Conservation (phyloP, 1,284 basidiomycete species). For the Rhodofomes roseus region DNA sequence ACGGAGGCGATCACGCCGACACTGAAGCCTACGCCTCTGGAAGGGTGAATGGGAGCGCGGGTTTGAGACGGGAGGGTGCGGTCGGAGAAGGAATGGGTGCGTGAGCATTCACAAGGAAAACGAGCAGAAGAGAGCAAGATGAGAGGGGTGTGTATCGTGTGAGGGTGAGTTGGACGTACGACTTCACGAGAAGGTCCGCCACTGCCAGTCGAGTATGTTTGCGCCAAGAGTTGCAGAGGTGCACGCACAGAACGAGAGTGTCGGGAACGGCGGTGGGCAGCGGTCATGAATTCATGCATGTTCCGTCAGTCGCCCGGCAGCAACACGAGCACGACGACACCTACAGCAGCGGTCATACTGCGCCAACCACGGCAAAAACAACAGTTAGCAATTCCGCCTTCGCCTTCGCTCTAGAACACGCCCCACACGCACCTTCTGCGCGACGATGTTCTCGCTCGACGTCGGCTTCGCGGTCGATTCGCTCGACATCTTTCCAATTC, state of each 20-base stretch:
- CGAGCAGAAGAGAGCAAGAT: too few relatives aligned
- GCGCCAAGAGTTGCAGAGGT: too few relatives aligned
- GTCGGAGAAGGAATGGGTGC: not conserved
- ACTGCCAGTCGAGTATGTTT: constrained; percentile 35
- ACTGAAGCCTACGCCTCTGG: constrained; percentile 91
- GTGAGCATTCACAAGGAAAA: too few relatives aligned
- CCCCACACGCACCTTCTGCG: constrained; percentile 66
- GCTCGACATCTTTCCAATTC: not conserved
- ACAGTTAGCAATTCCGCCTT: not conserved
- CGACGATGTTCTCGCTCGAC: constrained; percentile 83
- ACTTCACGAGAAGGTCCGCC: constrained; percentile 76
- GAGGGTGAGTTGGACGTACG: constrained; percentile 43
- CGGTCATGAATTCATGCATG: too few relatives aligned
- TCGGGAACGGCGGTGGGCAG: too few relatives aligned
- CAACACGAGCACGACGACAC: constrained; percentile 22
- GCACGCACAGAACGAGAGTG: too few relatives aligned
- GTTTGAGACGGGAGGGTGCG: too few relatives aligned
- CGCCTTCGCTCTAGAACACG: not conserved
- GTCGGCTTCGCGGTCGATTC: constrained; percentile 43
- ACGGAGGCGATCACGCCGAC: constrained; percentile 94
- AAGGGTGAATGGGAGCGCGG: not conserved
- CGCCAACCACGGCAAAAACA: not conserved
- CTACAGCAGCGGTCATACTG: constrained; percentile 91
- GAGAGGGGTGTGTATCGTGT: not conserved
- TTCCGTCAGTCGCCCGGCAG: not conserved